These are phyloP conservation scores for Nidularia pulvinata DNA, from an alignment of 768 basidiomycete species.

Conservation along the genomic window DNA sequence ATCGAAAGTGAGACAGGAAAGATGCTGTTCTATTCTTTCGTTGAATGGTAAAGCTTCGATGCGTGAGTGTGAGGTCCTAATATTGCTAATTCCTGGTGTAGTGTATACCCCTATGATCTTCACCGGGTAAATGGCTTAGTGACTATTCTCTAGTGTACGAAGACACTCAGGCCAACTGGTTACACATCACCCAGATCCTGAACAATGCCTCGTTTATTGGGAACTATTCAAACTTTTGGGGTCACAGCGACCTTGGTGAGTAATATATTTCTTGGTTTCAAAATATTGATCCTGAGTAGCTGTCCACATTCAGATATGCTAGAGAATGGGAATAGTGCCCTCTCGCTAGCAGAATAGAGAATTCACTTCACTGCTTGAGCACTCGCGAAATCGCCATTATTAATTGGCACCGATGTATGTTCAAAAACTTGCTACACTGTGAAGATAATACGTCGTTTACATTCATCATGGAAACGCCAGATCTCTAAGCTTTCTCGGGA, in stretches of 20 bases:
- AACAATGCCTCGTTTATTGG: slow-evolving; percentile 23
- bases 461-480: slow-evolving; percentile 1
- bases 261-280: neutral
- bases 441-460: neutral
- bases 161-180: slow-evolving; percentile 18
- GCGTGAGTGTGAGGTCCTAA: slow-evolving; percentile 19
- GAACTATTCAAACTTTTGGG: slow-evolving; percentile 36
- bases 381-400: slow-evolving; percentile 49
- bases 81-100: slow-evolving; percentile 19
- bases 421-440: neutral
- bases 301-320: slow-evolving; percentile 13
- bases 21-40: slow-evolving; percentile 18
- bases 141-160: slow-evolving; percentile 11
- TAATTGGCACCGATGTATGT: slow-evolving; percentile 47
- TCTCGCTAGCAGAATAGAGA: slow-evolving; percentile 47
- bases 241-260: slow-evolving; percentile 48
- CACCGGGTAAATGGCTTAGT: too few species aligned
- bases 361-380: slow-evolving; percentile 61
- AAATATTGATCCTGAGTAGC: neutral
- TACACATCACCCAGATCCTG: slow-evolving; percentile 16
- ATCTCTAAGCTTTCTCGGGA: slow-evolving; percentile 23
- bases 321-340: slow-evolving; percentile 47
- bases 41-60: slow-evolving; percentile 23
- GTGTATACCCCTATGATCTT: slow-evolving; percentile 3
- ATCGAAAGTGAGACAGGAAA: slow-evolving; percentile 17